Percentiles rank a stretch among this genome's conserved stretches.
These are phyloP conservation scores for Paramecium pentaurelia DNA, from an alignment of 73 alveolate genomes.

Conservation along the genomic window DNA sequence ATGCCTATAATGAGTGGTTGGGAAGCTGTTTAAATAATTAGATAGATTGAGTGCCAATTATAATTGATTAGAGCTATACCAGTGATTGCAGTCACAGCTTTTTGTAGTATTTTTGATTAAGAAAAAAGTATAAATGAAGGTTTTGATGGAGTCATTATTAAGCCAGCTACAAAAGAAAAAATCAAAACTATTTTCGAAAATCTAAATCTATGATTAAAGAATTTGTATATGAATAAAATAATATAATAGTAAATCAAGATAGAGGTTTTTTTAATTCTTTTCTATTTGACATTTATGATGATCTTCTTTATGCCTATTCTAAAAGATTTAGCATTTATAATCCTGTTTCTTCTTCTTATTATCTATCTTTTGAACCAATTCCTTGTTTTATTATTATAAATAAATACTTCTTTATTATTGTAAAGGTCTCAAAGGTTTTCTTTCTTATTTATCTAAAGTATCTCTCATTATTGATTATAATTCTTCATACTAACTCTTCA, in stretches of 20 bases:
- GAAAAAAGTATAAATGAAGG: background rate
- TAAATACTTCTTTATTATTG: background rate
- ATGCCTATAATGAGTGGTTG: slow-evolving; percentile 18
- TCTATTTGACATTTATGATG: slow-evolving; percentile 32
- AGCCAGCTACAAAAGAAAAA: slow-evolving; percentile 3
- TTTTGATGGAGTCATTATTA: background rate
- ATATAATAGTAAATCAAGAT: background rate
- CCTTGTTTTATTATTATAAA: background rate
- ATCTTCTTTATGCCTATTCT: background rate
- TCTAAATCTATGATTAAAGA: background rate
- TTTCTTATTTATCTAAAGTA: slow-evolving; percentile 4
- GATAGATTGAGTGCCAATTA: slow-evolving; percentile 26
- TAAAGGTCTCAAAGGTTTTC: slow-evolving; percentile 16
- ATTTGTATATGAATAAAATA: background rate
- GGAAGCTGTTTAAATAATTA: background rate
- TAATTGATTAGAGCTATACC: background rate
- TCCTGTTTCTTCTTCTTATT: background rate
- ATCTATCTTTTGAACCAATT: background rate
- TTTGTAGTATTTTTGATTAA: background rate
- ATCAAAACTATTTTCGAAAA: background rate
- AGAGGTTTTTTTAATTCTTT: background rate
- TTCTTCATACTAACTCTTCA: slow-evolving; percentile 18
- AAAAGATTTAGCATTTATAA: slow-evolving; percentile 4
- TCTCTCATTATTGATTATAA: slow-evolving; percentile 18
- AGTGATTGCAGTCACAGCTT: slow-evolving; percentile 14